phyloP scores from a whole-genome alignment of 2,329 filamentous ascomycete species.

The Myrmaecium sp. region DNA sequence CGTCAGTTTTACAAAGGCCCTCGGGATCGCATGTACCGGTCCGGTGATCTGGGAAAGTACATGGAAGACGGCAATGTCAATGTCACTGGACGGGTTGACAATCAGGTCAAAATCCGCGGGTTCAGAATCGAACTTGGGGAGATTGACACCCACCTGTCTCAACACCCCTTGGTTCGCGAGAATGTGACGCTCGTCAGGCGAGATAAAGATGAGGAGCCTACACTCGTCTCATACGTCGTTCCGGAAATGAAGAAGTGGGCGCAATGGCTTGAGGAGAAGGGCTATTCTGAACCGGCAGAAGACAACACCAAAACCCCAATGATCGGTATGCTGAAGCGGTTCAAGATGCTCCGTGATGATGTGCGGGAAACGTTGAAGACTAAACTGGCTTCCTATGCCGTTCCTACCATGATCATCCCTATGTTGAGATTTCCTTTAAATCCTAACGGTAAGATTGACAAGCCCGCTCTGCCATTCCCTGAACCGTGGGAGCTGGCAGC shows the following conservation, averaged over 20 bases:
- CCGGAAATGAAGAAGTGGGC: constrained; percentile 63
- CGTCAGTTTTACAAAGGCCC: constrained; percentile 62
- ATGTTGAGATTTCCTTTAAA: constrained; percentile 57
- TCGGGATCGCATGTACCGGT: constrained; percentile 71
- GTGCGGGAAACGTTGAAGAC: constrained; percentile 52
- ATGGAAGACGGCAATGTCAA: constrained; percentile 54
- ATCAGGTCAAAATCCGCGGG: constrained; percentile 89
- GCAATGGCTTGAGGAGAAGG: constrained; percentile 40
- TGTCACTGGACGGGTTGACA: constrained; percentile 64
- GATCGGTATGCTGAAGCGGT: constrained; percentile 40
- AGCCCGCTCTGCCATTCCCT: constrained; percentile 63
- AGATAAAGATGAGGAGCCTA: constrained; percentile 72
- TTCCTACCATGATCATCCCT: constrained; percentile 58
- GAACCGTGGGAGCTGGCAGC: constrained; percentile 51
- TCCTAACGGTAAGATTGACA: constrained; percentile 74
- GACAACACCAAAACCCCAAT: constrained; percentile 30
- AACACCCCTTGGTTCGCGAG: constrained; percentile 61
- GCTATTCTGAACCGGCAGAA: constrained; percentile 16
- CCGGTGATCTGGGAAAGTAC: constrained; percentile 71
- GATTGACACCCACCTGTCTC: constrained; percentile 69
- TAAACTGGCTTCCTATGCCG: constrained; percentile 56
- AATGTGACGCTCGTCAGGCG: constrained; percentile 72
- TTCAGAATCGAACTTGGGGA: constrained; percentile 92
- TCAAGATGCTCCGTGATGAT: constrained; percentile 42
- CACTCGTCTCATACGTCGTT: constrained; percentile 77